A percentile compares a stretch with the other conserved stretches of the same genome.
phyloP scores from a whole-genome alignment of 2,329 filamentous ascomycete species.

The Zarea fungicola region DNA sequence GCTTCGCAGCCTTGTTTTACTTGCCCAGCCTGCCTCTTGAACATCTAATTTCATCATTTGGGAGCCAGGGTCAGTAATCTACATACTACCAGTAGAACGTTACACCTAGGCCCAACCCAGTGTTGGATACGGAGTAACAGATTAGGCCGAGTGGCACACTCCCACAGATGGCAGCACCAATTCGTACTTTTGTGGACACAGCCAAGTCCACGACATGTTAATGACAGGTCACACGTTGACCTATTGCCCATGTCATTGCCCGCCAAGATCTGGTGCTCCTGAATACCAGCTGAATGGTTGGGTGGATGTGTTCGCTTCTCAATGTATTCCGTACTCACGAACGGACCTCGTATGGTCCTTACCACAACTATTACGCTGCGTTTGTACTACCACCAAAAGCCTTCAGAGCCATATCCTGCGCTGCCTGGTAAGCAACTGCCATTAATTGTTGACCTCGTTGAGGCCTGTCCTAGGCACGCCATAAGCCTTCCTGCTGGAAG shows the following conservation, averaged over 20 bases:
- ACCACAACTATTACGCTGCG: background rate
- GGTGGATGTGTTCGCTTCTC: background rate
- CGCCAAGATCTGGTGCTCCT: conserved; percentile 8
- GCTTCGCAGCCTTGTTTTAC: background rate
- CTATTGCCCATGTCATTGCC: conserved; percentile 1
- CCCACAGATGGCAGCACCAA: too few relatives aligned
- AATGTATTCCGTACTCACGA: background rate
- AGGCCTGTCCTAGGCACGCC: too few relatives aligned
- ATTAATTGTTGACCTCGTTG: too few relatives aligned
- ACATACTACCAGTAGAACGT: too few relatives aligned
- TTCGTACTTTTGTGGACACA: conserved; percentile 6
- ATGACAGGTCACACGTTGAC: conserved; percentile 11
- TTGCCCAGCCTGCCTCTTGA: background rate
- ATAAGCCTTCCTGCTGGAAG: background rate
- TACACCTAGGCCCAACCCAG: too few relatives aligned
- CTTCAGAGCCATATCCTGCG: background rate
- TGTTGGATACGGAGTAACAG: too few relatives aligned
- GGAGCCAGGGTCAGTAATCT: too few relatives aligned
- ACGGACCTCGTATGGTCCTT: conserved; percentile 2
- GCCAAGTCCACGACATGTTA: background rate
- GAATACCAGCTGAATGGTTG: background rate
- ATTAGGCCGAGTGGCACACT: too few relatives aligned
- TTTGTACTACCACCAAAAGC: background rate
- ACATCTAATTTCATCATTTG: background rate
- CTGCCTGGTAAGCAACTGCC: conserved; percentile 1